phyloP scores from a whole-genome alignment of 202 grass and related monocot genomes.

The Carex sylvatica region DNA sequence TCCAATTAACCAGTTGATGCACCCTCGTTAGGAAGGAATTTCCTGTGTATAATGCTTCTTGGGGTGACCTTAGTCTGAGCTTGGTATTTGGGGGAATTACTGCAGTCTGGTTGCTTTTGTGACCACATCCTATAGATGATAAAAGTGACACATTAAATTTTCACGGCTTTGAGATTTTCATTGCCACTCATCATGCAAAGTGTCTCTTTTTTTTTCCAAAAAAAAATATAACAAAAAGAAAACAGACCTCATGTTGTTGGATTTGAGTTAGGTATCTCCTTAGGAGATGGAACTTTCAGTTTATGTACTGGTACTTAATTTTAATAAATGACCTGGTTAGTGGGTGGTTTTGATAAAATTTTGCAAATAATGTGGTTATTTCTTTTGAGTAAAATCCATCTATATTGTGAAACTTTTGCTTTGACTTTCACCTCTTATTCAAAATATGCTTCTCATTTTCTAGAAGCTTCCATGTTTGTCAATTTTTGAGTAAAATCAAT shows the following conservation, averaged over 20 bases:
- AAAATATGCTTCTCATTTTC: slow-evolving; percentile 2
- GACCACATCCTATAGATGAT: background rate
- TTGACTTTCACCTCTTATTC: background rate
- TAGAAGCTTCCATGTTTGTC: background rate
- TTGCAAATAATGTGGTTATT: background rate
- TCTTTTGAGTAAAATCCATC: background rate
- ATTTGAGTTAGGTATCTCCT: background rate
- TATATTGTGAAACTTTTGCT: background rate
- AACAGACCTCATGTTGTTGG: background rate
- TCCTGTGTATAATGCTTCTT: background rate
- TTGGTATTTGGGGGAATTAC: background rate
- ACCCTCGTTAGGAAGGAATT: background rate
- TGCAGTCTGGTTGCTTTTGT: background rate
- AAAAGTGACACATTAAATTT: background rate
- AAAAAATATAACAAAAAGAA: background rate
- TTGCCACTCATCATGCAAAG: background rate
- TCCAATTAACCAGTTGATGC: background rate
- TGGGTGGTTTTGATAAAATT: background rate
- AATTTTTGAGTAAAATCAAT: background rate
- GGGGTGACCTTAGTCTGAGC: background rate
- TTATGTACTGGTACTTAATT: background rate
- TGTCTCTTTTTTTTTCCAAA: background rate
- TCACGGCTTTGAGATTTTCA: background rate
- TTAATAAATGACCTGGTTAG: background rate
- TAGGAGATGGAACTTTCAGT: background rate